Base-by-base conservation (phyloP, 2,329 filamentous ascomycete species). In the Diaporthe ampelina region DNA sequence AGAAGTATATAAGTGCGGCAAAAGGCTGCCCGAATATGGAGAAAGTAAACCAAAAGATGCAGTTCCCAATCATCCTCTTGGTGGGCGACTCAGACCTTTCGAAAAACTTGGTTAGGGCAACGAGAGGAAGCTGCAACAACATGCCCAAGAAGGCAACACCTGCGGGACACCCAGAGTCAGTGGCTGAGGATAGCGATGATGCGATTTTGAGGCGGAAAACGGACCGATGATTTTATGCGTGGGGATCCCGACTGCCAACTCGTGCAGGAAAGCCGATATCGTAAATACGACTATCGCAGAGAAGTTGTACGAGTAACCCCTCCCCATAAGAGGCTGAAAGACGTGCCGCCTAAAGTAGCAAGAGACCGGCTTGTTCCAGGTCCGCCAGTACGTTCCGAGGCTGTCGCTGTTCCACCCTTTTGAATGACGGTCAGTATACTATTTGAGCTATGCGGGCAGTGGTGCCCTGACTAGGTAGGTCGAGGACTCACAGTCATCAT, bases 301-400 rank as follows among this genome's bases (percentile, higher is more conserved):
- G 0, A 89, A 81, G 4, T 86, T 84, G 11, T 92, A 89, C 73
- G 90, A 93, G 88, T 94, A 95, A 1, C 97, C 97, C 61, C 97
- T 90, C 0, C 94, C 94, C 43, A 97, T 88, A 76, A 99, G 88
- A 1, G 97, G 97, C 52, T 93, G 93, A 85, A 97, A 98, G 69
- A 99, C 91, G 82, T 99, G 97, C 50, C 97, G 89, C 80, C 94
- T 95, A 92, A 99, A 98, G 83, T 98, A 99, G 74, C 95, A 93
- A 81, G 97, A 97, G 8, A 99, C 96, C 0, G 97, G 97, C 82
- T 97, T 97, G 85, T 99, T 99, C 97, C 97, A 99, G 0, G 93
- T 94, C 29, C 95, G 92, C 96, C 96, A 98, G 86, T 99, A 99
- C 6, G 89, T 90, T 45, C 95, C 94, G 9, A 98, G 87, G 77